Evolutionary conservation across 768 basidiomycete genomes (phyloP).

Genomic region (Nevesoporus exiguus): DNA sequence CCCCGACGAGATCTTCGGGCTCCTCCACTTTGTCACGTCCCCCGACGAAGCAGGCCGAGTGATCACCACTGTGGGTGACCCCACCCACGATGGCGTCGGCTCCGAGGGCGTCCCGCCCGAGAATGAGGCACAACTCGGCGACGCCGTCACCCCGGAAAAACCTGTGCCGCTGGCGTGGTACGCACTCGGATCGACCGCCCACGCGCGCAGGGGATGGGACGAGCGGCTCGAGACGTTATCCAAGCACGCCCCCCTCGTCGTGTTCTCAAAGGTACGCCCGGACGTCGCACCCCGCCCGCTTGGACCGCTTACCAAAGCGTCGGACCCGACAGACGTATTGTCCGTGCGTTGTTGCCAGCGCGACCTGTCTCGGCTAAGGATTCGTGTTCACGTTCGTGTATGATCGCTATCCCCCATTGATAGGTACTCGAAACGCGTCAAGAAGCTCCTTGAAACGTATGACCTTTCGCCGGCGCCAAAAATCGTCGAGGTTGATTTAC

Average conservation of each 20-base stretch:
- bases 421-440: slow-evolving; percentile 32
- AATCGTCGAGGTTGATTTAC: slow-evolving; percentile 71
- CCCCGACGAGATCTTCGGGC: slow-evolving; percentile 62
- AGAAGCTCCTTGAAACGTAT: slow-evolving; percentile 54
- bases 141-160: slow-evolving; percentile 43
- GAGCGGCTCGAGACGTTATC: slow-evolving; percentile 41
- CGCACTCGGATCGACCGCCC: slow-evolving; percentile 39
- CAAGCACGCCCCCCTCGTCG: slow-evolving; percentile 57
- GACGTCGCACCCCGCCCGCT: neutral
- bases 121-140: slow-evolving; percentile 10
- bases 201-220: slow-evolving; percentile 25
- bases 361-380: neutral
- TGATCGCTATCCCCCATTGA: neutral
- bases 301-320: neutral
- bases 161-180: slow-evolving; percentile 54
- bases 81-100: neutral
- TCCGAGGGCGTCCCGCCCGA: neutral
- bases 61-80: slow-evolving; percentile 20
- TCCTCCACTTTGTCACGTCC: slow-evolving; percentile 63
- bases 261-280: slow-evolving; percentile 71
- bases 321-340: slow-evolving; percentile 52
- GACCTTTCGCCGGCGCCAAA: slow-evolving; percentile 61
- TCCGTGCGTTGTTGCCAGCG: slow-evolving; percentile 41
- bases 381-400: neutral
- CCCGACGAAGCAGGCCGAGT: slow-evolving; percentile 21